Conservation (phyloP, 345 rosid genomes). For the Turnera subulata region DNA sequence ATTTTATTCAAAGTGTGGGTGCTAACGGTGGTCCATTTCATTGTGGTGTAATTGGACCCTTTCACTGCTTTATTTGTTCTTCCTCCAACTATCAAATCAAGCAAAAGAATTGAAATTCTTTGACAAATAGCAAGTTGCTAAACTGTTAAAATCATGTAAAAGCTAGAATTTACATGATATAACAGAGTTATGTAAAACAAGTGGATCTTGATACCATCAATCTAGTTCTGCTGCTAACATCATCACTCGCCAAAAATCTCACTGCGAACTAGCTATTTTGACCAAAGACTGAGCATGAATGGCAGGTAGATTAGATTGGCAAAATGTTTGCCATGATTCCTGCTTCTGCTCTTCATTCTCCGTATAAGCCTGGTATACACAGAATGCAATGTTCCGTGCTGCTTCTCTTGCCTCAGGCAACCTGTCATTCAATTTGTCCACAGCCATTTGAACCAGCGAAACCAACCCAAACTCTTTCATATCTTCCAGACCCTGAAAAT, state of each 20-base stretch:
- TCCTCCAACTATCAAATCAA: too few species aligned
- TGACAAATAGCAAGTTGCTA: too few species aligned
- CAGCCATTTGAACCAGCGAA: slow-evolving; percentile 48
- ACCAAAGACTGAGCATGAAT: slow-evolving; percentile 60
- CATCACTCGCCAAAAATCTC: background rate
- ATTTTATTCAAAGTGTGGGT: background rate
- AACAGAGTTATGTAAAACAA: too few species aligned
- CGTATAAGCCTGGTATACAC: slow-evolving; percentile 35
- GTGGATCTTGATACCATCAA: background rate
- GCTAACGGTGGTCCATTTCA: too few species aligned
- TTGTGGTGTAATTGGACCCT: too few species aligned
- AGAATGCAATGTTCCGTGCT: slow-evolving; percentile 49
- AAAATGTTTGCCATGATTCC: slow-evolving; percentile 77
- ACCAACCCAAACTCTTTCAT: slow-evolving; percentile 65
- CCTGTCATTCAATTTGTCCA: slow-evolving; percentile 65
- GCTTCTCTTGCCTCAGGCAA: slow-evolving; percentile 94
- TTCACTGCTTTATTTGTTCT: too few species aligned
- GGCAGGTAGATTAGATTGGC: slow-evolving; percentile 50
- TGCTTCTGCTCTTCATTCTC: slow-evolving; percentile 48
- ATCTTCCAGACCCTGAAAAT: slow-evolving; percentile 45
- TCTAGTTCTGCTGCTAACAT: background rate
- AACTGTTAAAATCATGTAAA: too few species aligned
- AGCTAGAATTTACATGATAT: too few species aligned
- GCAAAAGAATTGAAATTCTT: too few species aligned
- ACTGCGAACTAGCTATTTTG: slow-evolving; percentile 38